phyloP scores from a whole-genome alignment of 805 yeast genomes.

The Candida nonsorbophila region DNA sequence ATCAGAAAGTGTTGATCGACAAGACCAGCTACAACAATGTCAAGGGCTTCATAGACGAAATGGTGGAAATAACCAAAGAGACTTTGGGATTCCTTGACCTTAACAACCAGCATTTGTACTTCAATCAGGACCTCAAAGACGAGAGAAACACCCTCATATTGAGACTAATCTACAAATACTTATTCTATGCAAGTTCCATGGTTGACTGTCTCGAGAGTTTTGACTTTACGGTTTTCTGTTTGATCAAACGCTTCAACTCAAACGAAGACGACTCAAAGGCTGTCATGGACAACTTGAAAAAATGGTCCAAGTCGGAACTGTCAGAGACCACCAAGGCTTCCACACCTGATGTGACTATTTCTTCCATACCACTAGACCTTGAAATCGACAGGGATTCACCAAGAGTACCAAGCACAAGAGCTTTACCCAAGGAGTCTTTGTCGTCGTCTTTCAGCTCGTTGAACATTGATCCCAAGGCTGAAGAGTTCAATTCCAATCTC shows the following conservation, averaged over 20 bases:
- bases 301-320: no score
- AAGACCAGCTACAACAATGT: conserved; percentile 40
- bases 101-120: conserved; percentile 27
- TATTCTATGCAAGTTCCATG: conserved; percentile 44
- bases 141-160: conserved; percentile 51
- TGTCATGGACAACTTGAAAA: conserved; percentile 4
- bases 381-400: no score
- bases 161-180: conserved; percentile 47
- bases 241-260: conserved; percentile 28
- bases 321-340: no score
- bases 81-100: conserved; percentile 37
- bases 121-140: conserved; percentile 24
- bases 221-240: conserved; percentile 53
- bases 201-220: conserved; percentile 54
- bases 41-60: conserved; percentile 28
- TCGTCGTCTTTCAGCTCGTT: no score
- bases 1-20: conserved; percentile 46
- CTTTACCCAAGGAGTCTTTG: no score
- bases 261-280: conserved; percentile 12
- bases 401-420: no score
- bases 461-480: no score
- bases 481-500: conserved; percentile 14
- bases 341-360: no score
- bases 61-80: conserved; percentile 35
- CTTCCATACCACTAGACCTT: no score